Conservation (phyloP, 176 grass and related monocot genomes). For the Tuctoria greenei region DNA sequence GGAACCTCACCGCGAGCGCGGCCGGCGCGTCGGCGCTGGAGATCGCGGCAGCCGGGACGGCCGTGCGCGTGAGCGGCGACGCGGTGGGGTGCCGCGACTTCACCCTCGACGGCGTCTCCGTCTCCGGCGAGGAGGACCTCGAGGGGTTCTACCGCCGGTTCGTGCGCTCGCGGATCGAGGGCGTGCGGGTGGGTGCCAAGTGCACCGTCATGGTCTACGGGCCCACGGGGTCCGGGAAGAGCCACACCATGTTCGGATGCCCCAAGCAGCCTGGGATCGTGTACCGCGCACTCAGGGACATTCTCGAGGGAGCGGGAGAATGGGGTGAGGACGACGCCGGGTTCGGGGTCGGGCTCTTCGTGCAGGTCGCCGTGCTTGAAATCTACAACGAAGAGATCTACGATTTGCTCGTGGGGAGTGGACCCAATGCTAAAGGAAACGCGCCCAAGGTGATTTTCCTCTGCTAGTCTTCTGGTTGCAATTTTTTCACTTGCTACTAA, state of each 20-base stretch:
- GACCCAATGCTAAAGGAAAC: conserved; percentile 47
- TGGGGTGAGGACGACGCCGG: conserved; percentile 37
- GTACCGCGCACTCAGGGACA: conserved; percentile 81
- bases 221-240: conserved; percentile 73
- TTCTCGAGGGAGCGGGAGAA: conserved; percentile 40
- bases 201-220: conserved; percentile 98
- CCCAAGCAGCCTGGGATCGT: conserved; percentile 75
- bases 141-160: conserved; percentile 78
- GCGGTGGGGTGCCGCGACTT: conserved; percentile 72
- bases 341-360: conserved; percentile 53
- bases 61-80: conserved; percentile 74
- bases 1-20: conserved; percentile 50
- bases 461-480: neutral
- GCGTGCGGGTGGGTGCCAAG: conserved; percentile 73
- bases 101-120: conserved; percentile 77
- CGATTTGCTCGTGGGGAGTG: conserved; percentile 58
- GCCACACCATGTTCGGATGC: conserved; percentile 91
- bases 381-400: conserved; percentile 96
- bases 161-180: conserved; percentile 62
- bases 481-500: neutral
- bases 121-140: conserved; percentile 71
- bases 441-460: conserved; percentile 51
- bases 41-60: conserved; percentile 42
- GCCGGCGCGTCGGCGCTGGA: conserved; percentile 43
- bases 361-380: conserved; percentile 73